Conservation (phyloP, 1,284 basidiomycete genomes). For the Cryptococcus neoformans region DNA sequence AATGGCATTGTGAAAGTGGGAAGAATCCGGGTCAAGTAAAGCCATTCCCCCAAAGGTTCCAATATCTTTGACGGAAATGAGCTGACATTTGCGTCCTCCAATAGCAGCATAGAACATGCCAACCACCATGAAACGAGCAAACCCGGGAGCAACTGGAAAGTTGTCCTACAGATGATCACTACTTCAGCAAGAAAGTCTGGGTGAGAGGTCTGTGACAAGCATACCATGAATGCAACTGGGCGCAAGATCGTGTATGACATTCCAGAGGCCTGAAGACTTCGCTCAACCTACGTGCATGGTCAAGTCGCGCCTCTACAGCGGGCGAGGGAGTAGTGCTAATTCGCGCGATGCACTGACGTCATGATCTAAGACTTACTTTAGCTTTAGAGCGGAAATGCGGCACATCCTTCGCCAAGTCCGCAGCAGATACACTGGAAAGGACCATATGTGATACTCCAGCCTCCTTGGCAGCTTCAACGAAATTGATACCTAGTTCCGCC, state of each 20-base stretch:
- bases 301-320: conserved; percentile 15
- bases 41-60: conserved; percentile 18
- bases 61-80: conserved; percentile 17
- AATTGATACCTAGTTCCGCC: conserved; percentile 17
- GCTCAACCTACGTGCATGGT: conserved; percentile 46
- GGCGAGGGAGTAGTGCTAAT: not conserved
- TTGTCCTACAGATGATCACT: conserved; percentile 12
- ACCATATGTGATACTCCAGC: conserved; percentile 18
- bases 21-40: conserved; percentile 7
- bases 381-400: conserved; percentile 19
- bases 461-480: conserved; percentile 15
- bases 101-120: conserved; percentile 12
- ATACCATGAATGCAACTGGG: conserved; percentile 51
- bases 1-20: conserved; percentile 8
- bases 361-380: conserved; percentile 48
- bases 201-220: not conserved
- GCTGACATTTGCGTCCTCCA: conserved; percentile 1
- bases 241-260: conserved; percentile 45
- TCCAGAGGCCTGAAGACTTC: conserved; percentile 46
- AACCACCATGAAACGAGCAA: conserved; percentile 11
- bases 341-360: conserved; percentile 29
- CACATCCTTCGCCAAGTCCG: conserved; percentile 10
- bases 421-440: conserved; percentile 12
- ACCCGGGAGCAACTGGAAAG: conserved; percentile 11
- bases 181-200: not conserved